phyloP scores from a whole-genome alignment of 805 yeast species.

The Zygosaccharomyces bailii region DNA sequence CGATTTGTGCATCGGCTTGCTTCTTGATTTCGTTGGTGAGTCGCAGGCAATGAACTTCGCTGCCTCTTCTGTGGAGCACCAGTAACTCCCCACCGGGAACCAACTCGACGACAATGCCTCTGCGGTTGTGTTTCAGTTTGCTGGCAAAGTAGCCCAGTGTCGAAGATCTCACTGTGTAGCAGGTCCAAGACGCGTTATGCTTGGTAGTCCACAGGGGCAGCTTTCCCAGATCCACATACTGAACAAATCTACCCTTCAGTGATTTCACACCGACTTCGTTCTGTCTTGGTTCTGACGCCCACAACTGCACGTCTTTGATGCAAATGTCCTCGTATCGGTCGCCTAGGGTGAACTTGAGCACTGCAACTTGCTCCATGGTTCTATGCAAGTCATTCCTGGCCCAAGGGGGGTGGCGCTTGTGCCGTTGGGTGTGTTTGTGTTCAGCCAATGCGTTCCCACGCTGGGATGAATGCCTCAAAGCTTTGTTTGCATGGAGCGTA shows the following conservation, averaged over 20 bases:
- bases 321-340: constrained; percentile 18
- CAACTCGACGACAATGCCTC: constrained; percentile 26
- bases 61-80: constrained; percentile 8
- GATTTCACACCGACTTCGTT: not conserved
- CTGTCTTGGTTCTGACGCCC: constrained; percentile 16
- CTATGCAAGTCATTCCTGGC: constrained; percentile 1
- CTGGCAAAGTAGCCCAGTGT: constrained; percentile 29
- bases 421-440: no score
- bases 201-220: constrained; percentile 33
- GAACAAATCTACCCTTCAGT: constrained; percentile 20
- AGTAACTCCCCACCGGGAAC: constrained; percentile 5
- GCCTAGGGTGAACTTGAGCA: constrained; percentile 25
- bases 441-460: no score
- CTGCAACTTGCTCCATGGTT: constrained; percentile 15
- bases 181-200: constrained; percentile 8
- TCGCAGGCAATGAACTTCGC: constrained; percentile 12
- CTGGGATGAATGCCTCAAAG: no score
- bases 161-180: constrained; percentile 29
- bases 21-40: constrained; percentile 12
- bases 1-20: constrained; percentile 14
- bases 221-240: constrained; percentile 23
- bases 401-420: no score
- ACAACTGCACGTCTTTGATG: constrained; percentile 31
- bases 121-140: constrained; percentile 22
- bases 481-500: not conserved